Evolutionary conservation across 345 rosid species (phyloP).

Genomic region (Populus alba): DNA sequence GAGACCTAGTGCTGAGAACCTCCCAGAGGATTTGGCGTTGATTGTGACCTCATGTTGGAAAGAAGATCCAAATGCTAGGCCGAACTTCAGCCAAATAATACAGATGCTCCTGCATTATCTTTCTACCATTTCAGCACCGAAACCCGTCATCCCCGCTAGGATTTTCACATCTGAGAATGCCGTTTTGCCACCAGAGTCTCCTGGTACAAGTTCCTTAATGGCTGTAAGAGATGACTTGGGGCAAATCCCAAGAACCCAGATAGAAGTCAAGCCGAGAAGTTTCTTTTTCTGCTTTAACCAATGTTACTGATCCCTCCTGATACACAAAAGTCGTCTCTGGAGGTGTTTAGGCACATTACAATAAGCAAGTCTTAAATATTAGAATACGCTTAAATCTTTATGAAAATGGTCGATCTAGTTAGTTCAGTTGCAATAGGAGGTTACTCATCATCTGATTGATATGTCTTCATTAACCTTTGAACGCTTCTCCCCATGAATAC

Average conservation of each 20-base stretch:
- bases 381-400: constrained; percentile 9
- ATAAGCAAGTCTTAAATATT: constrained; percentile 28
- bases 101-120: constrained; percentile 78
- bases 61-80: constrained; percentile 88
- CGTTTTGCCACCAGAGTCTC: constrained; percentile 82
- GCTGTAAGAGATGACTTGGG: constrained; percentile 47
- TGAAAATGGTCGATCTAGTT: constrained; percentile 14
- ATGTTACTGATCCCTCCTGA: constrained; percentile 47
- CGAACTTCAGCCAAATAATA: constrained; percentile 76
- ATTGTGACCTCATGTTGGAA: constrained; percentile 96
- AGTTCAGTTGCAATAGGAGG: constrained; percentile 21
- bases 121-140: constrained; percentile 51
- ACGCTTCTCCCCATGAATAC: not conserved
- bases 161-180: constrained; percentile 51
- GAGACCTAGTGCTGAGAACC: constrained; percentile 80
- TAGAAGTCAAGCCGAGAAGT: constrained; percentile 49
- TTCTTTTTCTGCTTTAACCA: constrained; percentile 81
- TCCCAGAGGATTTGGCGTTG: constrained; percentile 70
- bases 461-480: not conserved
- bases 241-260: constrained; percentile 41
- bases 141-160: constrained; percentile 50
- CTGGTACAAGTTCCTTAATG: constrained; percentile 85
- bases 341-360: constrained; percentile 13
- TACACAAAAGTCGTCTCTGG: constrained; percentile 7
- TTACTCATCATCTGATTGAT: constrained; percentile 8